Percentiles rank a stretch among this genome's conserved stretches.
Conservation (phyloP, 2,329 filamentous ascomycete genomes). For the Aotearoamyces nothofagi region DNA sequence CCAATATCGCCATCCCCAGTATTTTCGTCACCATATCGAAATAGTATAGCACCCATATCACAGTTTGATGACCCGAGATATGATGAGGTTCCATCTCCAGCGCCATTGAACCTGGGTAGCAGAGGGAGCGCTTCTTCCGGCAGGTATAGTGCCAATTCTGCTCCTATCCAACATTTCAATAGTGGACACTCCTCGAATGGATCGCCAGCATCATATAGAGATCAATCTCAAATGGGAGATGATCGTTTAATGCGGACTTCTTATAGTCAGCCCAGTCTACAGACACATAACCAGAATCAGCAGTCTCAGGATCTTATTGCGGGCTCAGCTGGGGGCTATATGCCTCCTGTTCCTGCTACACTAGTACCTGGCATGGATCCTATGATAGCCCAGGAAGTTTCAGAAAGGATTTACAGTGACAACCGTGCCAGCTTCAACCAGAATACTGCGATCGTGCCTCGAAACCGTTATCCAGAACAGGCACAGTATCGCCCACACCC, state of each 20-base stretch:
- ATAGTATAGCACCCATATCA: slow-evolving; percentile 8
- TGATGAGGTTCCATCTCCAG: slow-evolving; percentile 16
- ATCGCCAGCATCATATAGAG: slow-evolving; percentile 11
- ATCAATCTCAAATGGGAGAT: slow-evolving; percentile 10
- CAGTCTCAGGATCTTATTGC: slow-evolving; percentile 10
- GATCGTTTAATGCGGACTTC: slow-evolving; percentile 13
- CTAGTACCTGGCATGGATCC: slow-evolving; percentile 47
- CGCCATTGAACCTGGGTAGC: slow-evolving; percentile 16
- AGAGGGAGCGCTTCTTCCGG: slow-evolving; percentile 13
- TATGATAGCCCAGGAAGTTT: slow-evolving; percentile 36
- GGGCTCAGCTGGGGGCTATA: slow-evolving; percentile 17
- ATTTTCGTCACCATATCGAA: slow-evolving; percentile 8
- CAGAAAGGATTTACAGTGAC: slow-evolving; percentile 40
- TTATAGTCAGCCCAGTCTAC: slow-evolving; percentile 11
- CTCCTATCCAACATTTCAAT: slow-evolving; percentile 12
- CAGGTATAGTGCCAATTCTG: slow-evolving; percentile 10
- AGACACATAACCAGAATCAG: slow-evolving; percentile 10
- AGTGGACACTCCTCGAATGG: slow-evolving; percentile 11
- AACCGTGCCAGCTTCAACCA: slow-evolving; percentile 31
- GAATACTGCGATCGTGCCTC: slow-evolving; percentile 20
- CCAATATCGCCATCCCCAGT: slow-evolving; percentile 14
- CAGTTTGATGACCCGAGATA: slow-evolving; percentile 12
- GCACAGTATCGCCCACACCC: slow-evolving; percentile 13
- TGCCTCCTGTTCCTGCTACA: slow-evolving; percentile 36
- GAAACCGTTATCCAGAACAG: slow-evolving; percentile 21